These are phyloP conservation scores for Cyphellophora attinorum DNA, from an alignment of 2,329 filamentous ascomycete species.

Conservation along the genomic window DNA sequence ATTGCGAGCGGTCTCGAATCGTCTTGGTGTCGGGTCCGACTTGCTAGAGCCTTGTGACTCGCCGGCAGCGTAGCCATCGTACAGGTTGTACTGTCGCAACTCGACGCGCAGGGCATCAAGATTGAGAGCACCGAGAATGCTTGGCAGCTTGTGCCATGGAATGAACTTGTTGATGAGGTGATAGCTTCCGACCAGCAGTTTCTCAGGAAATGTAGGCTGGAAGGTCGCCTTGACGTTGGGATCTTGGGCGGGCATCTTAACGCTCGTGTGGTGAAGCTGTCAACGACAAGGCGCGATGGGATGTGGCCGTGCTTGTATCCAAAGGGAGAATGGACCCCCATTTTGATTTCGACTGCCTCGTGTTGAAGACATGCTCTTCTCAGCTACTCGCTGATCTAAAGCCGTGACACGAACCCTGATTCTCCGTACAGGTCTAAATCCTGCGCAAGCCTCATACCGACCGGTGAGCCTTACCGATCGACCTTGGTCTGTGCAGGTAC, in stretches of 20 bases:
- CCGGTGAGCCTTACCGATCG: no score
- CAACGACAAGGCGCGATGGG: slow-evolving; percentile 22
- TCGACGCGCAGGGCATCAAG: slow-evolving; percentile 31
- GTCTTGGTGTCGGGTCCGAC: slow-evolving; percentile 4
- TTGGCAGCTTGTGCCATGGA: slow-evolving; percentile 29
- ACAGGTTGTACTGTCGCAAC: slow-evolving; percentile 33
- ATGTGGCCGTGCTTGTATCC: no score
- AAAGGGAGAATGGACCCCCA: no score
- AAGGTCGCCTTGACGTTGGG: slow-evolving; percentile 14
- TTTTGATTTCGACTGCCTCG: no score
- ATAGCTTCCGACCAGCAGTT: slow-evolving; percentile 24
- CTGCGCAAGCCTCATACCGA: no score
- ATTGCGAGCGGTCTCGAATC: slow-evolving; percentile 23
- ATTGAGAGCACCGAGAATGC: slow-evolving; percentile 30
- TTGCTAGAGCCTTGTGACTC: slow-evolving; percentile 26
- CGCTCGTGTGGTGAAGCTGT: slow-evolving; percentile 23
- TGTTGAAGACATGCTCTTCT: no score
- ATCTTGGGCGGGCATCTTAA: slow-evolving; percentile 18
- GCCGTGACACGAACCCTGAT: no score
- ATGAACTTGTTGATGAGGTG: slow-evolving; percentile 29
- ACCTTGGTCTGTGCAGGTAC: no score
- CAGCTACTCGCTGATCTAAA: no score
- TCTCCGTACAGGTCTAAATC: no score
- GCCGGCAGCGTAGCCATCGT: slow-evolving; percentile 32
- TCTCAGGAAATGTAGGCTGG: slow-evolving; percentile 21